Conservation (phyloP, 225 moss, liverwort and hornwort species). For the Straminergon stramineum region DNA sequence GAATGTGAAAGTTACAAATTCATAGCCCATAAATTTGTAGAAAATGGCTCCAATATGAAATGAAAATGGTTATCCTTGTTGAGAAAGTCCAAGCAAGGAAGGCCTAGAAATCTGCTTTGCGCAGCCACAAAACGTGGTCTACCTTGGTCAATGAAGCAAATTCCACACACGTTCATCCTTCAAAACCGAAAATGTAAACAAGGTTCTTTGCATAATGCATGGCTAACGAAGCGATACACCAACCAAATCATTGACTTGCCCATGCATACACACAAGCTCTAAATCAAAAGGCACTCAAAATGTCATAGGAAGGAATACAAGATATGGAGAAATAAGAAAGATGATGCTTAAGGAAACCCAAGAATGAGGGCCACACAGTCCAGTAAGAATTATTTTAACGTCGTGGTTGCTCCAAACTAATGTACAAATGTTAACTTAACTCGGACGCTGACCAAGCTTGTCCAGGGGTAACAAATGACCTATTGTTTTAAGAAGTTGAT, state of each 20-base stretch:
- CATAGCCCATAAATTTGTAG: no score
- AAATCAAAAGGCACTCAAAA: neutral
- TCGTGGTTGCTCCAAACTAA: neutral
- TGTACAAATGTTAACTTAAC: slow-evolving; percentile 2
- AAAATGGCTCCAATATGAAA: neutral
- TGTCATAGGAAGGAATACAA: neutral
- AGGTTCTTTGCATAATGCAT: neutral
- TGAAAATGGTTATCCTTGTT: neutral
- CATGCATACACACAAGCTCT: neutral
- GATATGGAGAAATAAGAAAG: neutral
- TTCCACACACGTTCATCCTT: neutral
- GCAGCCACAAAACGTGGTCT: neutral
- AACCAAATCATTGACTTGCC: neutral
- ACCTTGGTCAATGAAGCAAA: neutral
- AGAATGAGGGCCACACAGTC: neutral
- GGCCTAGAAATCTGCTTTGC: neutral
- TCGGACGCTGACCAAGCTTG: neutral
- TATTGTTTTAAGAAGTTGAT: slow-evolving; percentile 63
- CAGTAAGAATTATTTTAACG: neutral
- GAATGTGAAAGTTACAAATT: neutral
- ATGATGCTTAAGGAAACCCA: neutral
- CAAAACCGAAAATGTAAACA: neutral
- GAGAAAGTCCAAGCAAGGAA: neutral
- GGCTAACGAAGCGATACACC: neutral
- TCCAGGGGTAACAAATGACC: slow-evolving; percentile 36